Evolutionary conservation across 352 stramenopile species (phyloP), one percentile per base, ranked within the genome.

Genomic region (Phytophthora fragariae): DNA sequence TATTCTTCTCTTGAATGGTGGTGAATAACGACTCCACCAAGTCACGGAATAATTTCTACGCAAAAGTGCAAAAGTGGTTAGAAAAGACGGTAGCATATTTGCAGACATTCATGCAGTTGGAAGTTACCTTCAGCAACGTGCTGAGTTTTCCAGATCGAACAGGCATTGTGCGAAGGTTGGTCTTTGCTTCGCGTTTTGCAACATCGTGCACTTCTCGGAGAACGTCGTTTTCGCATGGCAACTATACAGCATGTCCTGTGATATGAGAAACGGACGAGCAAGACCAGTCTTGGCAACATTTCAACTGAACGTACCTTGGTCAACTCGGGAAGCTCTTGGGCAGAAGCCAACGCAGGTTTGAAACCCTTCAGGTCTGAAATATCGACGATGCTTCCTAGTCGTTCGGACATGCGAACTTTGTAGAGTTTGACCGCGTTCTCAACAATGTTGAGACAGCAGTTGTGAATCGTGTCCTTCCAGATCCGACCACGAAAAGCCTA

Each of bases 401-500:
- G 83, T 63, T 94, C 79, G 0, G 77, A 85, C 88, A 95, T 94
- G 3, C 79, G 75, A 17, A 86, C 75, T 56, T 94, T 95, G 77
- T 95, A 95, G 37, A 94, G 49, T 64, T 95, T 94, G 65, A 92
- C 83, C 12, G 72, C 88, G 1, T 88, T 92, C 67, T 93, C 85
- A 24, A 95, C 85, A 57, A 94, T 84, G 62, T 91, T 93, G 21
- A 93, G 76, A 50, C 88, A 95, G 65, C 88, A 95, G 39, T 93
- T 92, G 66, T 92, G 81, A 60, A 95, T 91, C 29, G 82, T 87
- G 10, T 93, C 85, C 62, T 92, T 90, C 86, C 88, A 95, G 47
- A 94, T 81, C 24, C 77, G 76, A 0, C 86, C 84, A 2, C 73
- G 77, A 41, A 95, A 95, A 17, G 78, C 86, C 88, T 94, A 47